Conservation (phyloP, 768 basidiomycete genomes). For the Hysterangium stoloniferum region DNA sequence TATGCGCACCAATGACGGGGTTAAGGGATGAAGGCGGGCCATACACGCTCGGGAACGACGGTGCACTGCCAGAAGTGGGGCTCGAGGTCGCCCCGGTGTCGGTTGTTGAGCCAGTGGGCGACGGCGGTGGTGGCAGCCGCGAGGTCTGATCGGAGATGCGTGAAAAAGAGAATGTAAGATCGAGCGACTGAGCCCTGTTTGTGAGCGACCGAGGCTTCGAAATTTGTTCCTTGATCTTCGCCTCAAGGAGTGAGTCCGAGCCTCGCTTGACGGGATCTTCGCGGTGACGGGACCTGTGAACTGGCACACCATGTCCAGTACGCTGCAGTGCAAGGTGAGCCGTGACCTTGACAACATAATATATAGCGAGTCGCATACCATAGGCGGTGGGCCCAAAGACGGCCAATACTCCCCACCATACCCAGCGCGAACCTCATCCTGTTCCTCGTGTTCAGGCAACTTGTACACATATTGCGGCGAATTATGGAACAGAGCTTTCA, state of each 20-base stretch:
- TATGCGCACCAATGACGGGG: constrained; percentile 19
- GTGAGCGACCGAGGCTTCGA: constrained; percentile 74
- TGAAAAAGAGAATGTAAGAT: constrained; percentile 78
- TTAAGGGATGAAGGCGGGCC: constrained; percentile 47
- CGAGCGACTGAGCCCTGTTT: constrained; percentile 85
- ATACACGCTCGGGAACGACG: constrained; percentile 82
- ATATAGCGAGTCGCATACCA: constrained; percentile 37
- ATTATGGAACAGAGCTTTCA: constrained; percentile 87
- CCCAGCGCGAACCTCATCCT: constrained; percentile 2
- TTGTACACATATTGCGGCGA: constrained; percentile 78
- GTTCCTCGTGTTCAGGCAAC: constrained; percentile 59
- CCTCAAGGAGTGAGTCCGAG: constrained; percentile 76
- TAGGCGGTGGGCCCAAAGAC: constrained; percentile 51
- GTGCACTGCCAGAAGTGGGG: constrained; percentile 69
- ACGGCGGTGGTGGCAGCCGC: constrained; percentile 62
- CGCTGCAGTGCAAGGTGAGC: constrained; percentile 38
- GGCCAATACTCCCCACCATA: constrained; percentile 64
- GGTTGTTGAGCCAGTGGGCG: constrained; percentile 69
- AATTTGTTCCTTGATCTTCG: constrained; percentile 71
- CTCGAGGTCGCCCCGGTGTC: constrained; percentile 73
- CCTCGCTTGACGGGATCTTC: constrained; percentile 78
- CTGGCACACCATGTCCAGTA: constrained; percentile 46
- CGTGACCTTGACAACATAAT: constrained; percentile 7
- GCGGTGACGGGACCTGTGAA: constrained; percentile 51
- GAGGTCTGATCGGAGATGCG: constrained; percentile 62